Evolutionary conservation across 805 yeast genomes (phyloP), one percentile per base, ranked within the genome.

Genomic region (Alloascoidea africana): DNA sequence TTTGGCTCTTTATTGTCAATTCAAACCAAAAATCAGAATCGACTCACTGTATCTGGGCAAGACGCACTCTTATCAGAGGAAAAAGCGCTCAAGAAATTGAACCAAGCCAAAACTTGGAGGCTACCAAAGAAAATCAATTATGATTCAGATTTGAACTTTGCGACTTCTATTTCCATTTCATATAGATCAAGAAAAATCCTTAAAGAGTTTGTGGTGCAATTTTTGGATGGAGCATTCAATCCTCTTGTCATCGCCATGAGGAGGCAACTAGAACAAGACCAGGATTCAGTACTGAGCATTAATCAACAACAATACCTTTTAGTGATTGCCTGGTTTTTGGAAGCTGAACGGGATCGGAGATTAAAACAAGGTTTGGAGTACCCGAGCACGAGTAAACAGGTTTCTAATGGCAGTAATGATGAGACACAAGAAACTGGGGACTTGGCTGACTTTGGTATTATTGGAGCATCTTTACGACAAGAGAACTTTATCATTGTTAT

Each of bases 1-100:
- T 89, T 89, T 60, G 98, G 98, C 1, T 76, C 96, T 0, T 60
- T 87, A 43, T 55, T 86, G 6, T 76, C 94, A 2, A 63, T 89
- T 18, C 74, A 77, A 42, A 70, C 78, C 14, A 65, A 68, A 16
- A 75, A 76, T 38, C 63, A 73, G 18, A 64, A 60, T 2, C 62
- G 81, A 18, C 55, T 81, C 14, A 70, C 83, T 4, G 68, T 85
- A 1, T 68, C 91, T 2, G 91, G 94, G 2, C 87, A 82, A 45
- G 69, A 70, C 18, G 84, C 76, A 2, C 48, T 80, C 3, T 46
- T 62, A 6, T 62, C 66, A 34, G 64, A 66, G 5, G 50, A 56
- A n/a, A 65, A 71, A 34, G 62, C 86, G 0, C 54, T 89, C 27
- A 67, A 70, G 16, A 67, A 72, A 34, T 58, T 89, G 18, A 96